Conservation (phyloP, 441 rosid species). For the Populus hybrid region DNA sequence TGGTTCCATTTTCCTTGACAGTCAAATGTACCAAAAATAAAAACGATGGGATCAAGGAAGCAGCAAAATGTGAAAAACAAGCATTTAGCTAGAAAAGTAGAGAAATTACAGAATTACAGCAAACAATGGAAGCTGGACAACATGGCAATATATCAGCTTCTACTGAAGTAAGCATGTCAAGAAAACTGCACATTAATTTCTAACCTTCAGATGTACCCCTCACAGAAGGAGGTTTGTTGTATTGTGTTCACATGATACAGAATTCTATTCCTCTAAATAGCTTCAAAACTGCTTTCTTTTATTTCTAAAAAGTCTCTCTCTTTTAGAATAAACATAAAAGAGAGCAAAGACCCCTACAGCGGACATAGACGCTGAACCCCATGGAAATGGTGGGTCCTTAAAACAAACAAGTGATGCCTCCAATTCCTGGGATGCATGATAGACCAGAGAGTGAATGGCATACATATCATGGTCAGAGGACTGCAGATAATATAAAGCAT, state of each 20-base stretch:
- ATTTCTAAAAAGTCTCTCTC: slow-evolving; percentile 64
- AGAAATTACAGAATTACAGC: background rate
- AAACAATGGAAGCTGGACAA: background rate
- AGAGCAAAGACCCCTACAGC: slow-evolving; percentile 54
- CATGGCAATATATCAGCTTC: slow-evolving; percentile 3
- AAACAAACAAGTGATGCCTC: slow-evolving; percentile 89
- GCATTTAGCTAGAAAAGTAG: background rate
- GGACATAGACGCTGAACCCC: slow-evolving; percentile 57
- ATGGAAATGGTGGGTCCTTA: slow-evolving; percentile 89
- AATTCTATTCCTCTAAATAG: slow-evolving; percentile 20
- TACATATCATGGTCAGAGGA: slow-evolving; percentile 83
- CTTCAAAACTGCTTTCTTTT: slow-evolving; percentile 94
- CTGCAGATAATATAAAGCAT: slow-evolving; percentile 71
- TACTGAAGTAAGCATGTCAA: slow-evolving; percentile 14
- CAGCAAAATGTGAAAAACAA: background rate
- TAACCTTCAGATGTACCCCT: slow-evolving; percentile 13
- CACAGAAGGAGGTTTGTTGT: slow-evolving; percentile 19
- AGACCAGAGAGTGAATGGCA: slow-evolving; percentile 69
- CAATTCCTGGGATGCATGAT: slow-evolving; percentile 72
- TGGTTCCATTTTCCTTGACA: background rate
- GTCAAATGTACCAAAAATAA: background rate
- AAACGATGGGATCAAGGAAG: background rate
- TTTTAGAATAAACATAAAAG: slow-evolving; percentile 46
- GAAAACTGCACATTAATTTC: slow-evolving; percentile 20
- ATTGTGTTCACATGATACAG: slow-evolving; percentile 35